phyloP scores from a whole-genome alignment of 768 basidiomycete species.

The Asterophora lycoperdoides region DNA sequence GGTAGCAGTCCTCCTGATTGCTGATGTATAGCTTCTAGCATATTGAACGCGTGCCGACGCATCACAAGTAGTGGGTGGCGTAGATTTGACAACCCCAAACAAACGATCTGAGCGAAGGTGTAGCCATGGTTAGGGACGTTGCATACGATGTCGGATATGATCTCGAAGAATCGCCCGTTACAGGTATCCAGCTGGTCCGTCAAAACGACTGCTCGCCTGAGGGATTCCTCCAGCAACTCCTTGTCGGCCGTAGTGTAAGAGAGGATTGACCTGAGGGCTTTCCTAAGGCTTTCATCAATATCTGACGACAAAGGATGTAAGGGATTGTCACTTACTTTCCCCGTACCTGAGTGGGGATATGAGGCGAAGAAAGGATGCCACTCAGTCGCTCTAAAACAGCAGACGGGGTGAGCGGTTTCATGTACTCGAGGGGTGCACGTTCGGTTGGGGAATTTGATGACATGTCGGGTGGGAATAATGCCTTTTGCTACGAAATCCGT shows the following conservation, averaged over 20 bases:
- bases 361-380: constrained; percentile 62
- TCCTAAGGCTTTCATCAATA: constrained; percentile 41
- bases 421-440: constrained; percentile 40
- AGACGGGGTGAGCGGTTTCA: constrained; percentile 49
- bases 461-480: constrained; percentile 63
- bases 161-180: constrained; percentile 70
- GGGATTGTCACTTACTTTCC: constrained; percentile 60
- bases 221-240: constrained; percentile 57
- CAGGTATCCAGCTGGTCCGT: constrained; percentile 50
- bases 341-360: constrained; percentile 43
- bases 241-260: constrained; percentile 49
- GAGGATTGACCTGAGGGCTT: constrained; percentile 69
- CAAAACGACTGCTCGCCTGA: constrained; percentile 66
- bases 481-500: constrained; percentile 55
- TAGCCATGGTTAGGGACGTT: constrained; percentile 52
- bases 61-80: constrained; percentile 63
- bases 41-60: constrained; percentile 72
- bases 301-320: background rate
- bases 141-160: constrained; percentile 67
- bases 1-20: constrained; percentile 62
- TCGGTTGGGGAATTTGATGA: constrained; percentile 64
- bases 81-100: constrained; percentile 80
- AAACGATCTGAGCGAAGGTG: constrained; percentile 69
- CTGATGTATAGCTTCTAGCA: constrained; percentile 70
- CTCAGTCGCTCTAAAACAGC: constrained; percentile 61